These are phyloP conservation scores for Phytopythium helicoides DNA, from an alignment of 352 stramenopile genomes.

Conservation along the genomic window DNA sequence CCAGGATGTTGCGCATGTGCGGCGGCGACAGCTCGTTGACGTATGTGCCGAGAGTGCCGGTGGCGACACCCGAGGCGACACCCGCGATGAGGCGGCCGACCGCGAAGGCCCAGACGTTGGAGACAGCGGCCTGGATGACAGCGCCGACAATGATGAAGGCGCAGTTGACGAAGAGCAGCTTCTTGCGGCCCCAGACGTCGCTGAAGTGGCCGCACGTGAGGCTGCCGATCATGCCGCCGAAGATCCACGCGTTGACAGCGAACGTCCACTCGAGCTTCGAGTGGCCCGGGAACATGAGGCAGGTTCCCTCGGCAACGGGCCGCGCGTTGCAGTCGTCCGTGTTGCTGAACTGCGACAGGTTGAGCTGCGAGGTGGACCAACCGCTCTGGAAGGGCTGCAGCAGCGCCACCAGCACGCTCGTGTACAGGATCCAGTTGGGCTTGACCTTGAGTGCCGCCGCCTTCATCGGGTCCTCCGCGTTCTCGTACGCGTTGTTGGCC, in stretches of 20 bases:
- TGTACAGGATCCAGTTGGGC: slow-evolving; percentile 36
- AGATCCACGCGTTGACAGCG: slow-evolving; percentile 54
- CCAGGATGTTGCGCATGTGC: too few relatives aligned
- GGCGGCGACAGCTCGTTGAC: too few relatives aligned
- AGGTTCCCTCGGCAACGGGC: slow-evolving; percentile 28
- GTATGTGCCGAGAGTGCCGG: slow-evolving; percentile 29
- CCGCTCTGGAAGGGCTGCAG: slow-evolving; percentile 47
- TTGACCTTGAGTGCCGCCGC: too few relatives aligned
- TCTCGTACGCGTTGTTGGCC: too few relatives aligned
- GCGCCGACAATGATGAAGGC: slow-evolving; percentile 35
- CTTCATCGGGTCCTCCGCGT: too few relatives aligned
- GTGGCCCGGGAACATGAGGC: too few relatives aligned
- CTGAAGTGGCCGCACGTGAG: slow-evolving; percentile 33
- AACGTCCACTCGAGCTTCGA: too few relatives aligned
- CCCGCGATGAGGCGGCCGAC: slow-evolving; percentile 35
- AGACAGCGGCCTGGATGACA: slow-evolving; percentile 21
- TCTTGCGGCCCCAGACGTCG: slow-evolving; percentile 24
- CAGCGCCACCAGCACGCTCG: slow-evolving; percentile 30
- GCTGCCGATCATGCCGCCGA: slow-evolving; percentile 51
- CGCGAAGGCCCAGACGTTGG: slow-evolving; percentile 25
- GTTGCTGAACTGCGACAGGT: slow-evolving; percentile 44
- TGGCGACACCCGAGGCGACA: slow-evolving; percentile 30
- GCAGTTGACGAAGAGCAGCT: too few relatives aligned
- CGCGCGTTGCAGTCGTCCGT: slow-evolving; percentile 32
- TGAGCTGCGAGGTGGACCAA: too few relatives aligned